phyloP scores from a whole-genome alignment of 2,329 filamentous ascomycete genomes.

The Piedraia hortae region DNA sequence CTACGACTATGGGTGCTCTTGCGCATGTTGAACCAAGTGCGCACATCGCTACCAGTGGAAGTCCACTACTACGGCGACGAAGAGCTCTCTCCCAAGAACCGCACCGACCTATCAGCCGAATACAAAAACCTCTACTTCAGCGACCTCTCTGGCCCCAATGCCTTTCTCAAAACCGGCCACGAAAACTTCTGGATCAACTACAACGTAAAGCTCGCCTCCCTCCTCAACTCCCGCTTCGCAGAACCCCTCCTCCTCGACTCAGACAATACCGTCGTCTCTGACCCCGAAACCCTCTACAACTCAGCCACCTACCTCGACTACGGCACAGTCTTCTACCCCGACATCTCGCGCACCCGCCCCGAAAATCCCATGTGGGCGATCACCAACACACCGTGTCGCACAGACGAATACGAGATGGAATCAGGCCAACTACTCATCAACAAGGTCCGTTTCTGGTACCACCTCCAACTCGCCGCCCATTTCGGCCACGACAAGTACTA shows the following conservation, averaged over 20 bases:
- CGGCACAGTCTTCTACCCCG: conserved; percentile 14
- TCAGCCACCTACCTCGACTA: conserved; percentile 8
- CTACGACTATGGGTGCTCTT: conserved; percentile 7
- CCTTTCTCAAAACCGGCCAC: conserved; percentile 5
- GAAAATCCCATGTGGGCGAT: conserved; percentile 12
- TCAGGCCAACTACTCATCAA: conserved; percentile 14
- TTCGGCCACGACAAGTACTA: conserved; percentile 8
- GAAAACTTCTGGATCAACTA: conserved; percentile 7
- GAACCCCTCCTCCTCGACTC: conserved; percentile 14
- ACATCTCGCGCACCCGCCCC: conserved; percentile 12
- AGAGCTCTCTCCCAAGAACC: conserved; percentile 4
- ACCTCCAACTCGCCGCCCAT: conserved; percentile 14
- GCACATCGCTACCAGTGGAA: conserved; percentile 9
- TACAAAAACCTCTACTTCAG: conserved; percentile 8
- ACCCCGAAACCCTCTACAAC: conserved; percentile 9
- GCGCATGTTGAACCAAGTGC: conserved; percentile 3
- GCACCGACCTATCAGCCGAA: conserved; percentile 4
- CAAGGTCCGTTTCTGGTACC: conserved; percentile 14
- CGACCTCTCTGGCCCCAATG: conserved; percentile 7
- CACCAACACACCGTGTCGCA: conserved; percentile 13
- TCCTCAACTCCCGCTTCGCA: conserved; percentile 14
- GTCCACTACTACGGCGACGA: conserved; percentile 11
- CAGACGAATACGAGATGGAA: conserved; percentile 14
- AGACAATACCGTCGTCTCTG: conserved; percentile 13
- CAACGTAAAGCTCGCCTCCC: conserved; percentile 13